phyloP scores from a whole-genome alignment of 2,329 filamentous ascomycete genomes.

The Chaetomiaceae sp. region DNA sequence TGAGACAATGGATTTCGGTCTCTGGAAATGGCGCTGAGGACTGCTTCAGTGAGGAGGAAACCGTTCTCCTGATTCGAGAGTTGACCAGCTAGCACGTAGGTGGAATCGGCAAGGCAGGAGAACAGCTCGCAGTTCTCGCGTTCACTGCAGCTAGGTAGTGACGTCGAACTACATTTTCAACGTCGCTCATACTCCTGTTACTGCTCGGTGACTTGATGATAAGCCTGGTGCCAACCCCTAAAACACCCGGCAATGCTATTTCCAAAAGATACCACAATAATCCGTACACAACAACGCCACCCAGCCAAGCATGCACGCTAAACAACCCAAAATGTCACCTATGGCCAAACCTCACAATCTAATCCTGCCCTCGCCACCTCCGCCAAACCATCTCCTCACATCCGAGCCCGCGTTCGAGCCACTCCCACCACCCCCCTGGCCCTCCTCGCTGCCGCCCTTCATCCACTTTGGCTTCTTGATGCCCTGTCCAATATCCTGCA shows the following conservation, averaged over 20 bases:
- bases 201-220: no score
- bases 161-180: no score
- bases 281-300: neutral
- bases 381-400: constrained; percentile 51
- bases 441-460: constrained; percentile 49
- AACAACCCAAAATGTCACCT: neutral
- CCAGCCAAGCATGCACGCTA: neutral
- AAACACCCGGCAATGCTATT: constrained; percentile 1
- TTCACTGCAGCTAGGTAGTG: no score
- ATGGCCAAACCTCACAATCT: constrained; percentile 21
- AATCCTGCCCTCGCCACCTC: constrained; percentile 37
- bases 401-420: constrained; percentile 27
- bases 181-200: no score
- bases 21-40: no score
- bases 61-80: no score
- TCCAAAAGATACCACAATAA: neutral
- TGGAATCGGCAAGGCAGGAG: no score
- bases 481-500: constrained; percentile 61
- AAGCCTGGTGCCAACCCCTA: no score
- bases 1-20: neutral
- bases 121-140: no score
- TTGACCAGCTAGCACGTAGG: no score
- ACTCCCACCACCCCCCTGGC: constrained; percentile 15
- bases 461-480: constrained; percentile 80
- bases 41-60: no score